phyloP scores from a whole-genome alignment of 2,329 filamentous ascomycete species.

The Tympanopsis confertula region DNA sequence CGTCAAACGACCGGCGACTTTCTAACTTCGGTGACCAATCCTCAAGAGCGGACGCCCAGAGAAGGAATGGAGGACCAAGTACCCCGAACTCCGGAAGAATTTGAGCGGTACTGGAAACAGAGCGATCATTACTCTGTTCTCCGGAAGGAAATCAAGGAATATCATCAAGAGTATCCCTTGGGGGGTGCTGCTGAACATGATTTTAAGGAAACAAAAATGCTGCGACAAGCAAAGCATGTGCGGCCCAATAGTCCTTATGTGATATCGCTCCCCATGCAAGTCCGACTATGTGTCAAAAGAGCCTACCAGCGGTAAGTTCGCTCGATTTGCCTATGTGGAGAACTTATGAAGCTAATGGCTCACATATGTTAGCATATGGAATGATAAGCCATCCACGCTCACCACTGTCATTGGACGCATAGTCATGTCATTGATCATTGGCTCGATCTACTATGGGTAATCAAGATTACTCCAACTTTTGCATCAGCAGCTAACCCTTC shows the following conservation, averaged over 20 bases:
- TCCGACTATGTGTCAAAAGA: neutral
- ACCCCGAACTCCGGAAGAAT: conserved; percentile 40
- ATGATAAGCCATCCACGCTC: neutral
- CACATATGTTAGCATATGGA: neutral
- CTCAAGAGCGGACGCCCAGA: conserved; percentile 37
- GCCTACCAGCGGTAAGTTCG: conserved; percentile 24
- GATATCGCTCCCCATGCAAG: neutral
- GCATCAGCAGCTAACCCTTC: neutral
- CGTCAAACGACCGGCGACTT: conserved; percentile 40
- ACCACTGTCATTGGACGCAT: neutral
- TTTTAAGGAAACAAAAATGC: conserved; percentile 19
- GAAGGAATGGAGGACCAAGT: conserved; percentile 41
- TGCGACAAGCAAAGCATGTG: conserved; percentile 24
- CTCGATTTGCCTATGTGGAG: neutral
- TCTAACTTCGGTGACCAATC: conserved; percentile 52
- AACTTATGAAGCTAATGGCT: neutral
- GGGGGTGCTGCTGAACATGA: conserved; percentile 1
- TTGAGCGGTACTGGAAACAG: conserved; percentile 31
- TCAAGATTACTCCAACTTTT: neutral
- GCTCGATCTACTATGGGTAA: conserved; percentile 18
- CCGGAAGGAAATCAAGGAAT: conserved; percentile 30
- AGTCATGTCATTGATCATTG: conserved; percentile 5
- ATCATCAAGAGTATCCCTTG: neutral
- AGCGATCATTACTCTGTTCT: conserved; percentile 24
- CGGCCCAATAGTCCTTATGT: conserved; percentile 22